These are phyloP conservation scores for Drechslerella stenobrocha DNA, from an alignment of 2,329 filamentous ascomycete species.

Conservation along the genomic window DNA sequence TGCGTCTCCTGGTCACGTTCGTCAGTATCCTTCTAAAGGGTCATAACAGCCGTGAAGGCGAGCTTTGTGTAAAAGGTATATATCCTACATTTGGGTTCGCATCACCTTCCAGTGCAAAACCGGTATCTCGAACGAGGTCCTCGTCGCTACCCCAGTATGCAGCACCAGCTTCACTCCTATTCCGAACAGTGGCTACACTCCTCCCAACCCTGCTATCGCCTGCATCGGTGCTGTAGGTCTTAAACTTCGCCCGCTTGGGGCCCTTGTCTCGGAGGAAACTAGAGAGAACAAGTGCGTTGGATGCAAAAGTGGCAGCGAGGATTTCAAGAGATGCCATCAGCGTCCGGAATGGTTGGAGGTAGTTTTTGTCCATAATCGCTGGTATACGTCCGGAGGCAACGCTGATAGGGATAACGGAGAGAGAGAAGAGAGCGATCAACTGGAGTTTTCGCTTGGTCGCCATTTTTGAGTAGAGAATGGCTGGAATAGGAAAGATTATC, in stretches of 20 bases:
- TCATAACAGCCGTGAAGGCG: no score
- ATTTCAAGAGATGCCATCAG: conserved; percentile 88
- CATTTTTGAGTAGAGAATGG: conserved; percentile 80
- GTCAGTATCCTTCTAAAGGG: conserved; percentile 2
- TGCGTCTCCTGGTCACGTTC: not conserved
- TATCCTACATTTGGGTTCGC: conserved; percentile 29
- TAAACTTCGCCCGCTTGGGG: conserved; percentile 79
- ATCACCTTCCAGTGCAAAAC: conserved; percentile 55
- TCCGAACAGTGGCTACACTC: conserved; percentile 55
- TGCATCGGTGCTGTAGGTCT: conserved; percentile 65
- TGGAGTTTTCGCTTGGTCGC: conserved; percentile 74
- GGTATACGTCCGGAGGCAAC: conserved; percentile 82
- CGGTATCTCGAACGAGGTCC: conserved; percentile 79
- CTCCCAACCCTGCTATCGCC: conserved; percentile 56
- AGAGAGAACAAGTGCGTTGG: conserved; percentile 86
- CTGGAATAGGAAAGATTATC: conserved; percentile 83
- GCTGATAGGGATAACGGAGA: conserved; percentile 77
- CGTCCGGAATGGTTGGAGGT: conserved; percentile 82
- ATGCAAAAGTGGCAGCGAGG: conserved; percentile 80
- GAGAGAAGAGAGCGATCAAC: conserved; percentile 76
- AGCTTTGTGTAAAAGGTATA: not conserved
- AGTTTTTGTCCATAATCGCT: conserved; percentile 70
- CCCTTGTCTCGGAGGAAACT: conserved; percentile 91
- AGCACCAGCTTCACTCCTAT: conserved; percentile 39
- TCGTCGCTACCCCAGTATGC: conserved; percentile 83